Base-by-base conservation (phyloP, 2,329 filamentous ascomycete species). In the Cercospora zeae-maydis region DNA sequence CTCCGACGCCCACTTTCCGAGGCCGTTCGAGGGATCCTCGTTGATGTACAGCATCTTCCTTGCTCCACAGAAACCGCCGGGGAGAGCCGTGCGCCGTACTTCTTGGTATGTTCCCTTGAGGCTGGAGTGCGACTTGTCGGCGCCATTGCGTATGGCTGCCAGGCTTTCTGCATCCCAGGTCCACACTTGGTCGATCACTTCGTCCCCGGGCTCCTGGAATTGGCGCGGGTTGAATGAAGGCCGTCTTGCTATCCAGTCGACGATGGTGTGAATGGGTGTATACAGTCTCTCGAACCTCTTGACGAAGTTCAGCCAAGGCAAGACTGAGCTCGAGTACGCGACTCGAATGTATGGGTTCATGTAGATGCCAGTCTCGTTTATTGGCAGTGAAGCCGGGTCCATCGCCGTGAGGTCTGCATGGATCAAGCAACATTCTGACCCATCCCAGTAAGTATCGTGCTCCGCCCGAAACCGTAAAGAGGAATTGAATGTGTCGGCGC, bases 321-420 rank as follows among this genome's bases (percentile, higher is more conserved):
- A 79, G 0, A 86, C 84, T 3, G 72, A 72, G 31, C 79, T 75
- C 52, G 84, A 82, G 73, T 92, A 92, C 1, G 89, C 86, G 4
- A 90, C 88, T 16, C 89, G 84, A 47, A 92, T 83, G 70, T 84
- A 92, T 0, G 89, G 89, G 71, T 92, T 92, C 80, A 92, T 84
- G 71, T 85, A 92, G 57, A 91, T 86, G 1, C 84, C 86, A 0
- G 82, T 82, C 39, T 84, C 80, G 9, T 72, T 68, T 52, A 51
- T 21, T 30, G 59, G 36, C n/a, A 61, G 42, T 36, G 65, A 57
- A 53, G 33, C 39, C 69, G 71, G 21, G 66, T 73, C 56, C 73
- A 74, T 34, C 24, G 64, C 60, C 34, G 69, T 61, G 30, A 82
- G 73, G 63, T 81, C 79, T 3, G 79, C 79, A 64, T 82, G 76